Percentiles rank a stretch among this genome's conserved stretches.
Evolutionary conservation across 768 basidiomycete genomes (phyloP).

Genomic region (Suillus luteus): DNA sequence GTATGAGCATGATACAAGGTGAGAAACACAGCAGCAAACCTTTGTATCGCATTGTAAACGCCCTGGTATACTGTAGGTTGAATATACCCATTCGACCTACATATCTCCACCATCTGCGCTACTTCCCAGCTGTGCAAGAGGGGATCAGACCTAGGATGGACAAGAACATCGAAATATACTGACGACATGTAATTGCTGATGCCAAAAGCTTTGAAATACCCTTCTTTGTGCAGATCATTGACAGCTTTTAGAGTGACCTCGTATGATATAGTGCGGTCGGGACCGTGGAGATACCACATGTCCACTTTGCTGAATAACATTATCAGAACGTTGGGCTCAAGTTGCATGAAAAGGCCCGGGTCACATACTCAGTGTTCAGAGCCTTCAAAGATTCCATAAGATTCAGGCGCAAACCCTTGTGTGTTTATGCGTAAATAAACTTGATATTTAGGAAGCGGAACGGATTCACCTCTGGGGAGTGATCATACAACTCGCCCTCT

Average conservation of each 20-base stretch:
- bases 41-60: slow-evolving; percentile 28
- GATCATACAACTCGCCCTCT: slow-evolving; percentile 17
- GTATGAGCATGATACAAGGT: not conserved
- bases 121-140: slow-evolving; percentile 34
- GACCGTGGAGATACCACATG: slow-evolving; percentile 23
- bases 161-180: slow-evolving; percentile 13
- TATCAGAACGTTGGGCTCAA: slow-evolving; percentile 5
- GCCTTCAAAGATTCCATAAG: slow-evolving; percentile 41
- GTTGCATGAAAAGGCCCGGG: slow-evolving; percentile 12
- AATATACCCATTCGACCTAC: slow-evolving; percentile 25
- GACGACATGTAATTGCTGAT: slow-evolving; percentile 27
- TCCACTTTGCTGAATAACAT: slow-evolving; percentile 10
- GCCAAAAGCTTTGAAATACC: slow-evolving; percentile 25
- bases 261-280: slow-evolving; percentile 26
- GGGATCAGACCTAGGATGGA: slow-evolving; percentile 16
- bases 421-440: not conserved
- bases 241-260: slow-evolving; percentile 25
- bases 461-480: slow-evolving; percentile 25
- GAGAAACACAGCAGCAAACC: slow-evolving; percentile 12
- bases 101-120: slow-evolving; percentile 32
- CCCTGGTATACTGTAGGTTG: slow-evolving; percentile 32
- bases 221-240: slow-evolving; percentile 28
- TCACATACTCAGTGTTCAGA: slow-evolving; percentile 47
- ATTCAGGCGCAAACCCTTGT: slow-evolving; percentile 37
- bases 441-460: not conserved